Base-by-base conservation (phyloP, 768 basidiomycete species). In the Macrolepiota albuminosa region DNA sequence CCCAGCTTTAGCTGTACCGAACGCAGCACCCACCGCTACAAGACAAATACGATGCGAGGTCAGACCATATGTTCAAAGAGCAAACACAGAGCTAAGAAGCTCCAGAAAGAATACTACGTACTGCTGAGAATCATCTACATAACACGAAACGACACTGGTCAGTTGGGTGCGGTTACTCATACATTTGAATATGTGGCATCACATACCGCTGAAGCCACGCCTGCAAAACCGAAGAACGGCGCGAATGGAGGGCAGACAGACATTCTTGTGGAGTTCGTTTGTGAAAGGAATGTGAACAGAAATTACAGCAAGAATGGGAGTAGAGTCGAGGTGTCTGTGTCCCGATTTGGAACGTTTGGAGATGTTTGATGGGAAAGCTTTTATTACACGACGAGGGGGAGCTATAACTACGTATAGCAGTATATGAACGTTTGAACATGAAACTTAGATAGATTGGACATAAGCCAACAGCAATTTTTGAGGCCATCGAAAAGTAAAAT, bases 181-280 rank as follows among this genome's bases (percentile, higher is more conserved):
- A 58, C n/a, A 24, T 26, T n/a, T 36, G 49, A 55, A 37, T 47
- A 42, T 49, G 18, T 40, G 31, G 52, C 18, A 50, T 24, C 36
- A 73, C 91, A 75, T 67, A 97, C 96, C 53, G 96, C 86, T 29
- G 89, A 83, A n/a, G 94, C 91, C 34, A 98, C 96, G 54, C 96
- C 96, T 53, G 90, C 95, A 72, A 99, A 95, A 31, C 95, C 96
- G 72, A 98, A 97, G 86, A 98, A 98, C 54, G 94, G 92, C 54
- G 95, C 95, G 71, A 91, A 98, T 34, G 95, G 92, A 62, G 94
- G 94, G 72, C 94, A 97, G 53, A 82, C 64, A 29, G 85, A 82
- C 85, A 86, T 87, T 47, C 9, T n/a, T 47, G 36, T 43, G 46
- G 36, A 37, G 3, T 36, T 13, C 3, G 37, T 40, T 54, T 18